Conservation (phyloP, 2,329 filamentous ascomycete genomes). For the Celoporthe dispersa region DNA sequence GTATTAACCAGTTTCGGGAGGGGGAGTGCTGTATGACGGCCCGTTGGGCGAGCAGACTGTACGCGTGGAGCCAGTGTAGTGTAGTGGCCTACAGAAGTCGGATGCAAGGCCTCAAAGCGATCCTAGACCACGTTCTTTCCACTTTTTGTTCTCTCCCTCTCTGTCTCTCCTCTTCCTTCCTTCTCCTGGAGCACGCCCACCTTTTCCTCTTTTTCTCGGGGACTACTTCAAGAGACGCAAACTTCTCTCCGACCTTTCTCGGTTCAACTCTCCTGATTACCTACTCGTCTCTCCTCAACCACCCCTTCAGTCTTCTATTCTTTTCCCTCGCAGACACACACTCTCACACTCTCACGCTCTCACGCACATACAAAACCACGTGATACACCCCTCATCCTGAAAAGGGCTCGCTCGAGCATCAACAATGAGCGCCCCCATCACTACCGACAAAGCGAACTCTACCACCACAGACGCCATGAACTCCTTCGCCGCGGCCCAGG, state of each 20-base stretch:
- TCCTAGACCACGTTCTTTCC: neutral
- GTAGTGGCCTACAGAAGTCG: neutral
- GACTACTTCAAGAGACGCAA: neutral
- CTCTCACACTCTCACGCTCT: no score
- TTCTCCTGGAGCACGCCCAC: neutral
- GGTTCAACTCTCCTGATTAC: neutral
- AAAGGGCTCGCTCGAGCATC: neutral
- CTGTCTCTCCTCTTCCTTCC: no score
- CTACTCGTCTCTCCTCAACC: no score
- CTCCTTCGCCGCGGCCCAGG: no score
- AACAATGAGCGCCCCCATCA: neutral
- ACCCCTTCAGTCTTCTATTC: no score
- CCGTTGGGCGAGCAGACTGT: neutral
- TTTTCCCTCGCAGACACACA: no score
- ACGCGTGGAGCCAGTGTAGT: no score
- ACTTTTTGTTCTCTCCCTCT: neutral
- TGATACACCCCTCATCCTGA: no score
- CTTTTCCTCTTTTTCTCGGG: no score
- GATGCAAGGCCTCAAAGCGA: neutral
- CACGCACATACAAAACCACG: no score
- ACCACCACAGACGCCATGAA: neutral
- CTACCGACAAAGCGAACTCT: neutral
- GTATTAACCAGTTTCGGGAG: neutral
- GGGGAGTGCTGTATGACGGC: no score
- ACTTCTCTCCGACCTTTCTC: neutral